Base-by-base conservation (phyloP, 2,329 filamentous ascomycete genomes). In the Colletotrichum sp. region DNA sequence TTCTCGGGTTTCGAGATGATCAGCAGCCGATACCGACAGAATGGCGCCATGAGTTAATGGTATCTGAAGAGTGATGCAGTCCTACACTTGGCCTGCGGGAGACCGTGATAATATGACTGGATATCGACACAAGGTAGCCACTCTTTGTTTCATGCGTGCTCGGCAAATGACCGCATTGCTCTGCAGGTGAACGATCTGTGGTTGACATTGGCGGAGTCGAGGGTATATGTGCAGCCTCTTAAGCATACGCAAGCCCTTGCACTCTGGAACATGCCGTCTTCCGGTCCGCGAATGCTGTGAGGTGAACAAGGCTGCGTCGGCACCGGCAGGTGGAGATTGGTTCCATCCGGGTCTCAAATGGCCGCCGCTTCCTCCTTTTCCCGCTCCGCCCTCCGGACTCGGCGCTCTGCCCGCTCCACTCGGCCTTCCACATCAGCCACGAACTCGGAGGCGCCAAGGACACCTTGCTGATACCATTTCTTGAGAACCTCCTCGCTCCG, bases 351-450 rank as follows among this genome's bases (percentile, higher is more conserved):
- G 32, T 36, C 14, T 75, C 69, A 75, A 21, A 75, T 70, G 12
- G 48, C 67, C 12, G 69, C 56, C 7, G 64, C 88, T 75, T 88
- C 88, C 76, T 91, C 89, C 77, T 86, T 87, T 79, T 86, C 89
- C 79, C 87, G 89, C 83, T 96, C 94, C 66, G 87, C 87, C 80
- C 94, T 89, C 81, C 91, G 88, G 4, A 96, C 87, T 10, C 87
- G 87, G 70, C 91, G 89, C 84, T 97, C 95, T 9, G 92, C 89
- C 75, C 88, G 86, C 82, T 91, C 90, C 14, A 96, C 83, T 65
- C 94, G 88, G 38, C 90, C 89, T 84, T 97, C 94, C 81, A 93
- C 92, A 67, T 93, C 91, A 26, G 93, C 93, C 86, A 95, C 93
- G 73, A 90, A 90, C 78, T 92, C 90, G 0, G 93, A 93, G 78